Evolutionary conservation across 192 early-diverging fungal genomes (phyloP).

Genomic region (Linnemannia exigua): DNA sequence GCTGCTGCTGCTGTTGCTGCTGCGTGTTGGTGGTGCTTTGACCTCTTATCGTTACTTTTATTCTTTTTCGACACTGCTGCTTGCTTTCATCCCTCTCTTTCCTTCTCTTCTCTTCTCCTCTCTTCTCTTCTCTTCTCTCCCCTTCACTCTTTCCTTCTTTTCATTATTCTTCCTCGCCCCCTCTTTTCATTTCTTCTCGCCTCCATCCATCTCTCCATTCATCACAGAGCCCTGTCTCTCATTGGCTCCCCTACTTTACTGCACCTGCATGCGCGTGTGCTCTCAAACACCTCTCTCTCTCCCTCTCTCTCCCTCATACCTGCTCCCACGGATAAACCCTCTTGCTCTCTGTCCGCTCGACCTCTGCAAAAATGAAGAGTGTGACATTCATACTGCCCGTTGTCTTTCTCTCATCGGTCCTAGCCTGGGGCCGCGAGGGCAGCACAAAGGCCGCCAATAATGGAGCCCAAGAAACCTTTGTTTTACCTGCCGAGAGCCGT

Average conservation of each 20-base stretch:
- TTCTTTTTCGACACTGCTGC: not conserved
- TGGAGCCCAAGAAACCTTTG: not conserved
- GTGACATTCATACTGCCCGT: slow-evolving; percentile 19
- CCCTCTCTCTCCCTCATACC: not conserved
- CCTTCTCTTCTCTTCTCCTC: not conserved
- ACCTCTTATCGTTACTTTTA: not conserved
- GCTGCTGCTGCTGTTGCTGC: too few species aligned
- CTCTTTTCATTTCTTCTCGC: not conserved
- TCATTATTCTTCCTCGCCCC: not conserved
- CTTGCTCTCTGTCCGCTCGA: not conserved
- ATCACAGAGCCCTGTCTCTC: too few species aligned
- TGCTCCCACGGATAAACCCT: not conserved
- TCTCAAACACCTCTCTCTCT: not conserved
- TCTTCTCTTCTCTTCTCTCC: slow-evolving; percentile 5
- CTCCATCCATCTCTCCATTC: not conserved
- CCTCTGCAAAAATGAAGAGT: slow-evolving; percentile 11
- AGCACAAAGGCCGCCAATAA: slow-evolving; percentile 4
- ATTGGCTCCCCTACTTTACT: too few species aligned
- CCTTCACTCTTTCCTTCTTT: not conserved
- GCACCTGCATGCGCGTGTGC: too few species aligned
- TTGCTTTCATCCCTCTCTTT: not conserved
- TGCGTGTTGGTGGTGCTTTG: too few species aligned
- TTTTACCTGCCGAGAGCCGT: slow-evolving; percentile 30
- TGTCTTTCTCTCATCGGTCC: slow-evolving; percentile 22
- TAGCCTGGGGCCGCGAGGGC: slow-evolving; percentile 38